Base-by-base conservation (phyloP, 345 rosid species). In the Reutealis trisperma region DNA sequence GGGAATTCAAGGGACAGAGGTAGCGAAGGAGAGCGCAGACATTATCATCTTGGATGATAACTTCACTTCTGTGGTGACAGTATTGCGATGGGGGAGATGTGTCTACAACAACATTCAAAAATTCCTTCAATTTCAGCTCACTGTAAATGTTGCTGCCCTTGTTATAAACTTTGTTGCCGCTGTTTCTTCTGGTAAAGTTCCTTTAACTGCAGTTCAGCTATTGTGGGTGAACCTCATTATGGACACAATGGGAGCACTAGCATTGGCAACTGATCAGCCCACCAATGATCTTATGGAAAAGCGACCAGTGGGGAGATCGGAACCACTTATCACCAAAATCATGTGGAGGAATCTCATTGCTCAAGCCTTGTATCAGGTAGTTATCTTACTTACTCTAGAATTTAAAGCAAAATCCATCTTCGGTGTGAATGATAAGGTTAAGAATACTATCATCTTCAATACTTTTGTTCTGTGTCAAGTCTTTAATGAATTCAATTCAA, bases 1-100 rank as follows among this genome's bases (percentile, higher is more conserved):
- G 96, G 96, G 96, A 25, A 89, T 88, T 59, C 90, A 87, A 64
- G 97, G 97, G 1, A 93, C 93, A 0, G 94, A 93, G 66, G 93
- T 92, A 1, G 97, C 97, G 1, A 92, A 92, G 59, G 91, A 91
- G 77, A 89, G 94, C 84, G 90, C 97, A 0, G 97, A 90, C 82
- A 90, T 92, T 9, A 88, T 90, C 67, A 92, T 34, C 3, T 34
- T 34, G 37, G 37, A 34, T 34, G 37, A 34, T 34, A 34, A 34
- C 37, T 34, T 34, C 37, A 34, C 37, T 0, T 34, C 37, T 34
- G 37, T 34, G 37, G 37, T 34, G 37, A 34, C 37, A 34, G 37
- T 94, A 27, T 66, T 92, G 69, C 88, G 79, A 66, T 89, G 95
- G 97, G 98, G 97, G 6, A 86, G 97, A 66, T 90, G 95, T 58